These are phyloP conservation scores for Vanilla planifolia DNA, from an alignment of 106 monocot genomes.

Conservation along the genomic window DNA sequence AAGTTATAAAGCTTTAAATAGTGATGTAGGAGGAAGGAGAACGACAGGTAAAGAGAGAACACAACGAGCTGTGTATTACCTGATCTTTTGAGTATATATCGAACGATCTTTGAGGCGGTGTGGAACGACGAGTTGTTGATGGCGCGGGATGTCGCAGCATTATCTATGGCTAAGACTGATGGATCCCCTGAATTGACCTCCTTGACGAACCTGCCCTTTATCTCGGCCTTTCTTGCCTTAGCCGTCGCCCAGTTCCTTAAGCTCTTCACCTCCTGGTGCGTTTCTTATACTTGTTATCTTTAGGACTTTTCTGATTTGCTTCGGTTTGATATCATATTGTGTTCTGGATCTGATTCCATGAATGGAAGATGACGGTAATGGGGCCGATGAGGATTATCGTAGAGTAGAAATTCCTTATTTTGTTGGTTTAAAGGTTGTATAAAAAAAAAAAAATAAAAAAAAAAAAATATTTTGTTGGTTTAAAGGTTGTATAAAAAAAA, in stretches of 20 bases:
- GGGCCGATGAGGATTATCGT: neutral
- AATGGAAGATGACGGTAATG: neutral
- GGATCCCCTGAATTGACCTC: conserved; percentile 5
- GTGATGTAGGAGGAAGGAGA: no score
- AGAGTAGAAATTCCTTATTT: neutral
- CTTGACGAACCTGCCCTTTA: conserved; percentile 42
- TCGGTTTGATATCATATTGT: neutral
- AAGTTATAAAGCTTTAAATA: no score
- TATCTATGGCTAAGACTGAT: neutral
- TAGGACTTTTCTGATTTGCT: neutral
- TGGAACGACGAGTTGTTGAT: conserved; percentile 47
- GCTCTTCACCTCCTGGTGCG: conserved; percentile 56
- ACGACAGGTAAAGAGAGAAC: no score
- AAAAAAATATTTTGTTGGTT: no score
- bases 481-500: no score
- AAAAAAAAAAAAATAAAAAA: no score
- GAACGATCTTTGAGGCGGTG: neutral
- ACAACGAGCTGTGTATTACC: no score
- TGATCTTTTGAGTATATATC: no score
- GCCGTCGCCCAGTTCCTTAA: conserved; percentile 58
- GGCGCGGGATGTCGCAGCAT: neutral
- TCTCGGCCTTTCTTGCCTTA: conserved; percentile 51
- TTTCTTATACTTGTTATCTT: neutral
- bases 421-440: no score
- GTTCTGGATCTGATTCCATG: neutral